A percentile compares a stretch with the other conserved stretches of the same genome.
phyloP scores from a whole-genome alignment of 495 filamentous ascomycete genomes.

The Daldinia caldariorum region DNA sequence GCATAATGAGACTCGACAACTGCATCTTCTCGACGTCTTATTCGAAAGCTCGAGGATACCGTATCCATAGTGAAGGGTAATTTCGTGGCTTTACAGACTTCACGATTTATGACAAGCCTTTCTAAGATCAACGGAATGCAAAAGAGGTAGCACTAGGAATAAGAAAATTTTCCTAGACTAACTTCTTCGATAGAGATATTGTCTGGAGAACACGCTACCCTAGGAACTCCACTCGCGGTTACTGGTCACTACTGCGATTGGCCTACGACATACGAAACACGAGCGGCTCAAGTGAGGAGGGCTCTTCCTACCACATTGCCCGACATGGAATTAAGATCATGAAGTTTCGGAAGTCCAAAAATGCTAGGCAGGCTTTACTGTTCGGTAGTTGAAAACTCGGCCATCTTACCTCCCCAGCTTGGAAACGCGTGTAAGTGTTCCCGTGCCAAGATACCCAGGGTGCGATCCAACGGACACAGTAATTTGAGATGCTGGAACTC shows the following conservation, averaged over 20 bases:
- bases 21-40: background rate
- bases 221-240: conserved; percentile 24
- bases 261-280: conserved; percentile 10
- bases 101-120: conserved; percentile 1
- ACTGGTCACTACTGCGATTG: conserved; percentile 26
- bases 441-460: conserved; percentile 44
- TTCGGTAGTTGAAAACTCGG: conserved; percentile 36
- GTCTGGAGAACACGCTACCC: conserved; percentile 14
- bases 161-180: conserved; percentile 34
- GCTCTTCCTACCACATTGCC: conserved; percentile 17
- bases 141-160: conserved; percentile 25
- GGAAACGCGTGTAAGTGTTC: conserved; percentile 29
- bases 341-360: conserved; percentile 12
- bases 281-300: conserved; percentile 27
- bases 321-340: conserved; percentile 20
- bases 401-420: conserved; percentile 26
- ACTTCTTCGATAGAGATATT: conserved; percentile 12
- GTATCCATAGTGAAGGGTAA: background rate
- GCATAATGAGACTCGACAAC: background rate
- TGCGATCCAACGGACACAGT: conserved; percentile 37
- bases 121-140: conserved; percentile 6
- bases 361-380: conserved; percentile 25
- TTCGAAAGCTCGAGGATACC: background rate
- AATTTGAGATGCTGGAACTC: conserved; percentile 37
- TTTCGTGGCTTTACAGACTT: background rate